Evolutionary conservation across 2,329 filamentous ascomycete genomes (phyloP).

Genomic region (Apiospora pterosperma): DNA sequence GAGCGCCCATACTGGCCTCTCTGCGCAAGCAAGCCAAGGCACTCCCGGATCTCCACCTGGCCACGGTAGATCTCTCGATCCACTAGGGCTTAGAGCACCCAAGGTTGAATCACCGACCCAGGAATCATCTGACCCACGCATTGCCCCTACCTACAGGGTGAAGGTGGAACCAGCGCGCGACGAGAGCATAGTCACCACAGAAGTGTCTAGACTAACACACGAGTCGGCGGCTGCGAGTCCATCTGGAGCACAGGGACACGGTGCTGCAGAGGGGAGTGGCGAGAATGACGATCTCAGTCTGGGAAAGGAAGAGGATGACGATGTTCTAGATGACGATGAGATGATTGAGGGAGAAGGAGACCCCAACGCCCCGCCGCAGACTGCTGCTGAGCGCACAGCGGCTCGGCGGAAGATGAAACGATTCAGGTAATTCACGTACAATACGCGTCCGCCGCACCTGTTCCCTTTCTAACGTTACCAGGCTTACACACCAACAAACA

Average conservation of each 20-base stretch:
- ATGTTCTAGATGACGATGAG: constrained; percentile 53
- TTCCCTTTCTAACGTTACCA: constrained; percentile 30
- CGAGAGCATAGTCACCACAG: constrained; percentile 23
- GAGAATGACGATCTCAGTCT: constrained; percentile 35
- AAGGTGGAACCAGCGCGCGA: constrained; percentile 36
- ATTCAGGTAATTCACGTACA: constrained; percentile 60
- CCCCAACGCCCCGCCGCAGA: constrained; percentile 42
- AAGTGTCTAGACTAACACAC: constrained; percentile 36
- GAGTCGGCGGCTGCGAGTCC: constrained; percentile 34
- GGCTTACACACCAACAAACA: constrained; percentile 95
- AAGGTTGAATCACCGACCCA: constrained; percentile 36
- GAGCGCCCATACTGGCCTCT: constrained; percentile 47
- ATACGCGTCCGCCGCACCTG: background rate
- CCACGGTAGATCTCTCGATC: constrained; percentile 35
- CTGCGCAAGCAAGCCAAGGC: constrained; percentile 47
- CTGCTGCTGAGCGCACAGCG: constrained; percentile 54
- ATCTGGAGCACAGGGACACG: background rate
- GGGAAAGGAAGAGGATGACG: constrained; percentile 48
- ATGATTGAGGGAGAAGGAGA: constrained; percentile 43
- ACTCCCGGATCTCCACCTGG: constrained; percentile 28
- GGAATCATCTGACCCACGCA: constrained; percentile 31
- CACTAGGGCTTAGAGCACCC: constrained; percentile 37
- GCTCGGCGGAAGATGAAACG: constrained; percentile 68
- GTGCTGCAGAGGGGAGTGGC: constrained; percentile 8
- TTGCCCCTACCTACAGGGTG: constrained; percentile 29